Conservation (phyloP, 805 yeast genomes). For the Clavispora phyllophila region DNA sequence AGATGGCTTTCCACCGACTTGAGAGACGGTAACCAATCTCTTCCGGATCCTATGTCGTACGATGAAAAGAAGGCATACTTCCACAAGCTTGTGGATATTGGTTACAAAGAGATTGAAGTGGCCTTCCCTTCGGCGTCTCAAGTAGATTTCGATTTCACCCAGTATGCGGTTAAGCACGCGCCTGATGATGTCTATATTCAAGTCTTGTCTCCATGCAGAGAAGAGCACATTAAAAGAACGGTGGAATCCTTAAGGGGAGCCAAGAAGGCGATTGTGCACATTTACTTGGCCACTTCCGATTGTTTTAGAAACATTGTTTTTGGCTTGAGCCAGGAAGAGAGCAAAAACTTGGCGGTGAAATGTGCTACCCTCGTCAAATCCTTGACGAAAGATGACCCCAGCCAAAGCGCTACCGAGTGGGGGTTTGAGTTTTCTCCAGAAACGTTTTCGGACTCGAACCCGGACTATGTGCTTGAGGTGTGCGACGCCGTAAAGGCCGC, state of each 20-base stretch:
- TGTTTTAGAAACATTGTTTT: constrained; percentile 71
- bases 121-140: constrained; percentile 80
- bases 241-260: constrained; percentile 72
- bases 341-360: constrained; percentile 55
- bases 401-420: constrained; percentile 55
- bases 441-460: constrained; percentile 65
- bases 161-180: constrained; percentile 65
- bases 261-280: constrained; percentile 68
- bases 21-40: constrained; percentile 80
- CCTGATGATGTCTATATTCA: constrained; percentile 77
- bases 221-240: constrained; percentile 64
- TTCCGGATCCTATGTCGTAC: constrained; percentile 83
- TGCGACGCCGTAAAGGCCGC: constrained; percentile 73
- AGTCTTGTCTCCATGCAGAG: constrained; percentile 73
- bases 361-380: constrained; percentile 58
- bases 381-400: constrained; percentile 66
- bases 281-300: constrained; percentile 72
- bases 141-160: constrained; percentile 74
- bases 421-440: constrained; percentile 77
- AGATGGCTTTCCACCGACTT: constrained; percentile 81
- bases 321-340: constrained; percentile 54
- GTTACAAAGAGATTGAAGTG: constrained; percentile 81
- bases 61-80: constrained; percentile 72
- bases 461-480: constrained; percentile 57
- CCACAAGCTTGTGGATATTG: constrained; percentile 61